A percentile compares a stretch with the other conserved stretches of the same genome.
Conservation (phyloP, 257 asterid species). For the Orobanche coerulescens region DNA sequence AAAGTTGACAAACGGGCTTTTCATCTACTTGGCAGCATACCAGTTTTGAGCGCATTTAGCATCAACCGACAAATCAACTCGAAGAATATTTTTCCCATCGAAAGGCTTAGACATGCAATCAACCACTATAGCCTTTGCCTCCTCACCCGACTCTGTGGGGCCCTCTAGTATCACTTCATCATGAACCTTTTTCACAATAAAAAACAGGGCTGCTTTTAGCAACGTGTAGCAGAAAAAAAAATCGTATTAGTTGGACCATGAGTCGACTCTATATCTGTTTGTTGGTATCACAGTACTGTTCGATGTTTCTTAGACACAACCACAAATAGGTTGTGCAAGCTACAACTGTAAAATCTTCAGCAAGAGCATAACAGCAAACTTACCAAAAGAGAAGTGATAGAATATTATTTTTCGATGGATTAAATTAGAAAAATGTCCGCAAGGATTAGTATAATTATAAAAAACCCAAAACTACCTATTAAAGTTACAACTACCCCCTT, state of each 20-base stretch:
- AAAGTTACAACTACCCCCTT: too few species aligned
- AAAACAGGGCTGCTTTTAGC: neutral
- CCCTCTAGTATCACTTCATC: slow-evolving; percentile 95
- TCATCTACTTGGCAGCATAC: slow-evolving; percentile 77
- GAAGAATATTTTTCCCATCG: slow-evolving; percentile 63
- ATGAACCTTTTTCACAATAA: slow-evolving; percentile 50
- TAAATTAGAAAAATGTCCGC: too few species aligned
- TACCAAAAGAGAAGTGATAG: neutral
- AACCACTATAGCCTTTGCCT: slow-evolving; percentile 78
- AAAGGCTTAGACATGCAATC: slow-evolving; percentile 89
- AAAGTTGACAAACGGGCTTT: neutral
- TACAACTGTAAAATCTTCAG: neutral
- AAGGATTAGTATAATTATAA: too few species aligned
- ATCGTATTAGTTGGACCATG: neutral
- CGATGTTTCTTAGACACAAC: too few species aligned
- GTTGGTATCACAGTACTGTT: too few species aligned
- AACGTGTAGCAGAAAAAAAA: neutral
- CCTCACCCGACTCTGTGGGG: slow-evolving; percentile 73
- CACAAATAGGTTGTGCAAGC: too few species aligned
- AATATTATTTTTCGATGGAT: neutral
- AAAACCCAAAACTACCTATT: too few species aligned
- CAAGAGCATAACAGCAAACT: neutral
- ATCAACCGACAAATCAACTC: slow-evolving; percentile 82
- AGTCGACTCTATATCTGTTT: too few species aligned
- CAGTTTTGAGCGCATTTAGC: slow-evolving; percentile 90